Evolutionary conservation across 768 basidiomycete species (phyloP).

Genomic region (Naganishia antarctica): DNA sequence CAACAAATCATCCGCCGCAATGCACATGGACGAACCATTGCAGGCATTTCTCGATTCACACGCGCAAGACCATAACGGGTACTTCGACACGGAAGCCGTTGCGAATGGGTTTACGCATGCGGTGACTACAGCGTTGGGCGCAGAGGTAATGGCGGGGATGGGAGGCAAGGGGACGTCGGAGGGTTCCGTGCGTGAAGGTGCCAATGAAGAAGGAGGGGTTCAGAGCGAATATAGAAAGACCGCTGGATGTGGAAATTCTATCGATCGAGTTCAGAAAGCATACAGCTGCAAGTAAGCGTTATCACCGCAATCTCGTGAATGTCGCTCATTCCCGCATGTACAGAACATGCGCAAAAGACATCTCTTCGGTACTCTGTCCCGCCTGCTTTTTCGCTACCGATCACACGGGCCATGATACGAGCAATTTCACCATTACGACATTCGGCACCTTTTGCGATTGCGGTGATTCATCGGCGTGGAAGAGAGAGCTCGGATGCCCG

Average conservation of each 20-base stretch:
- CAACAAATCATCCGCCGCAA: not conserved
- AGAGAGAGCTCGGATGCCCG: slow-evolving; percentile 61
- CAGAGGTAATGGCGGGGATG: not conserved
- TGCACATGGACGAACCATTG: not conserved
- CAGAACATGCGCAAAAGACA: slow-evolving; percentile 86
- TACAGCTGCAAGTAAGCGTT: slow-evolving; percentile 83
- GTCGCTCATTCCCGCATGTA: not conserved
- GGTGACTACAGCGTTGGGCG: not conserved
- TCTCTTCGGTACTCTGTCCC: slow-evolving; percentile 83
- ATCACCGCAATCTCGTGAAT: not conserved
- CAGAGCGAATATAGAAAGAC: not conserved
- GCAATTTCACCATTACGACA: slow-evolving; percentile 54
- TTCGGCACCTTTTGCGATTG: slow-evolving; percentile 97
- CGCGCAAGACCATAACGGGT: not conserved
- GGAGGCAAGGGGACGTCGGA: not conserved
- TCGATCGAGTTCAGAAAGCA: slow-evolving; percentile 57
- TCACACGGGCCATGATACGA: slow-evolving; percentile 70
- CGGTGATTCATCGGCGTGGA: slow-evolving; percentile 86
- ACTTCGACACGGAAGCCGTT: not conserved
- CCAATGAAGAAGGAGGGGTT: not conserved
- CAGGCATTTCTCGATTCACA: not conserved
- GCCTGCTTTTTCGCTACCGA: slow-evolving; percentile 84
- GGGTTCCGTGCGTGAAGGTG: too few relatives aligned
- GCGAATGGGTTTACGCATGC: slow-evolving; percentile 1
- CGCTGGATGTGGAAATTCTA: slow-evolving; percentile 6